Conservation (phyloP, 306 rosid species). For the Leucaena leucocephala region DNA sequence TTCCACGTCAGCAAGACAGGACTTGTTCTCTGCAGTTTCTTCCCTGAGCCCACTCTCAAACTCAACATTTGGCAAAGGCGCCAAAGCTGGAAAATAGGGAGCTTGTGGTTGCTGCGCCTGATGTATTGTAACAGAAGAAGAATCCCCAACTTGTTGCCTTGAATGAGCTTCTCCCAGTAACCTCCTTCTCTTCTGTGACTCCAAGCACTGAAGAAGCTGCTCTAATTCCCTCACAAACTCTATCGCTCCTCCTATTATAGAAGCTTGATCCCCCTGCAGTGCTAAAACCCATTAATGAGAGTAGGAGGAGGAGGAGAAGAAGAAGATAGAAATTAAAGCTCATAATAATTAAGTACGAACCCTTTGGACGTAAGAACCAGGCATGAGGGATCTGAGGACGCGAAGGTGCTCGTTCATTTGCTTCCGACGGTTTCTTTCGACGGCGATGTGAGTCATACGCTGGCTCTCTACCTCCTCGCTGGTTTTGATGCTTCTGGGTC, state of each 20-base stretch:
- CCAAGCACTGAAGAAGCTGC: slow-evolving; percentile 92
- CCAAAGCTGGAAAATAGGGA: slow-evolving; percentile 50
- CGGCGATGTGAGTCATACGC: slow-evolving; percentile 93
- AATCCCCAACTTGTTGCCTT: slow-evolving; percentile 54
- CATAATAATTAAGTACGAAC: slow-evolving; percentile 35
- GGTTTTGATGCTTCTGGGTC: slow-evolving; percentile 72
- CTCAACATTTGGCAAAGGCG: slow-evolving; percentile 55
- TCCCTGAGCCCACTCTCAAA: slow-evolving; percentile 65
- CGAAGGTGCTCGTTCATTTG: slow-evolving; percentile 99
- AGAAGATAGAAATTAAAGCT: too few species aligned
- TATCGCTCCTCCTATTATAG: slow-evolving; percentile 96
- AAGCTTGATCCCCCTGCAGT: slow-evolving; percentile 93
- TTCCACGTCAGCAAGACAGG: slow-evolving; percentile 94
- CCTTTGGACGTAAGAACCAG: slow-evolving; percentile 95
- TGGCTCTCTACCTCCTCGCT: slow-evolving; percentile 94
- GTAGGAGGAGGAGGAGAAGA: neutral
- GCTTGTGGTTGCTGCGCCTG: slow-evolving; percentile 35
- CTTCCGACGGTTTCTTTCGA: slow-evolving; percentile 87
- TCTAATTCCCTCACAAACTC: slow-evolving; percentile 95
- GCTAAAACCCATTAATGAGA: neutral
- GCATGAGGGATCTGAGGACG: slow-evolving; percentile 92
- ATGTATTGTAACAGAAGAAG: slow-evolving; percentile 33
- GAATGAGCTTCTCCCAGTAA: slow-evolving; percentile 69
- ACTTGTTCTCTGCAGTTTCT: slow-evolving; percentile 86
- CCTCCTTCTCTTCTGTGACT: slow-evolving; percentile 87